phyloP scores from a whole-genome alignment of 768 basidiomycete species.

The Tubosaeta sp. region DNA sequence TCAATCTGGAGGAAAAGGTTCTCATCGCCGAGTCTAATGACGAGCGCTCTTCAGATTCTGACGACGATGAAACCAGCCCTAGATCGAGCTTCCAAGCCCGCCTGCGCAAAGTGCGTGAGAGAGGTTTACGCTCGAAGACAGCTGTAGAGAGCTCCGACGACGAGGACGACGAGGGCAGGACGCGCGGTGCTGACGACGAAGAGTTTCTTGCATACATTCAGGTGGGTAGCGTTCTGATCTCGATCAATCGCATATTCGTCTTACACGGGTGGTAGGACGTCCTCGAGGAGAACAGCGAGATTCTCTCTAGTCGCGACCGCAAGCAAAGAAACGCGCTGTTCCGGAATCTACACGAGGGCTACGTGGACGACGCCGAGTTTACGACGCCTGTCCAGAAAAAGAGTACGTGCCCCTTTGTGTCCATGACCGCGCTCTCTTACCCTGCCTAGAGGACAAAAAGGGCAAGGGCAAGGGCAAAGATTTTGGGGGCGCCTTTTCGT shows the following conservation, averaged over 20 bases:
- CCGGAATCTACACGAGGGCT: conserved; percentile 55
- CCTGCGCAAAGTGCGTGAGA: conserved; percentile 31
- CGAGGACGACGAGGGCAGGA: conserved; percentile 28
- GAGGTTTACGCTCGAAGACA: conserved; percentile 6
- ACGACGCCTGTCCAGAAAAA: conserved; percentile 30
- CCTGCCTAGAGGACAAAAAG: conserved; percentile 13
- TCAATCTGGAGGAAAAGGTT: conserved; percentile 44
- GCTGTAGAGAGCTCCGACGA: conserved; percentile 12
- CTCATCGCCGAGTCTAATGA: conserved; percentile 35
- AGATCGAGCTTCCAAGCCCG: conserved; percentile 33
- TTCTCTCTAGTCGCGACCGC: conserved; percentile 41
- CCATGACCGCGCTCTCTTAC: not conserved
- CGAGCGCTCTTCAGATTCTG: conserved; percentile 25
- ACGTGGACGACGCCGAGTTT: conserved; percentile 26
- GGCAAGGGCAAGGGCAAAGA: conserved; percentile 14
- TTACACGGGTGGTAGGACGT: conserved; percentile 42
- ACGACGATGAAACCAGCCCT: conserved; percentile 35
- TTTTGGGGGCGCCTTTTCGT: conserved; percentile 36
- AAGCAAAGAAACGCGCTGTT: conserved; percentile 56
- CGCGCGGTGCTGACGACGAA: conserved; percentile 55
- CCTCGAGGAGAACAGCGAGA: conserved; percentile 54
- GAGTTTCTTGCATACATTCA: conserved; percentile 51
- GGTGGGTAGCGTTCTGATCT: conserved; percentile 33
- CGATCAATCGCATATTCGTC: not conserved
- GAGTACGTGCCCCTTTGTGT: conserved; percentile 39